Conservation (phyloP, 2,329 filamentous ascomycete genomes). For the Teratosphaeria pseudoeucalypti region DNA sequence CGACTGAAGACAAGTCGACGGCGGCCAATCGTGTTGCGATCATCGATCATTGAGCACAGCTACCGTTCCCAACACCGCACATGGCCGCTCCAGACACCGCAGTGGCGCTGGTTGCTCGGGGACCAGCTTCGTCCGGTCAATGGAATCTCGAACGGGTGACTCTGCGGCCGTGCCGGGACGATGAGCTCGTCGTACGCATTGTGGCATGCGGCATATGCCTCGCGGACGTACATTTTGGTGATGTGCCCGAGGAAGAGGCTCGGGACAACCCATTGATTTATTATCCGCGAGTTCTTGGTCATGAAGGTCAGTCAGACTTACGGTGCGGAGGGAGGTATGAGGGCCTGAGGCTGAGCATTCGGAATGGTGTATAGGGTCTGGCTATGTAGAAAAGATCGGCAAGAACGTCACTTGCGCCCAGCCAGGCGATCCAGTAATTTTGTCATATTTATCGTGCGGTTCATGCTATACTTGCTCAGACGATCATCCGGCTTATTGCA, state of each 20-base stretch:
- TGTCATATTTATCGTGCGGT: conserved; percentile 15
- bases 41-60: too few relatives aligned
- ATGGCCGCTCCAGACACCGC: neutral
- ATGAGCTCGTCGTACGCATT: neutral
- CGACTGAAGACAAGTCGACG: too few relatives aligned
- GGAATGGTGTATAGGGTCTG: neutral
- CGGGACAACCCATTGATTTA: neutral
- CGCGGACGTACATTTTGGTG: neutral
- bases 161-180: neutral
- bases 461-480: neutral
- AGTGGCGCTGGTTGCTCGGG: neutral
- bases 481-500: neutral
- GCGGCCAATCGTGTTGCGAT: too few relatives aligned
- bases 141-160: neutral
- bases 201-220: neutral
- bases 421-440: conserved; percentile 14
- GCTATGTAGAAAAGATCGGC: neutral
- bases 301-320: neutral
- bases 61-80: too few relatives aligned
- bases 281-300: neutral
- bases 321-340: neutral
- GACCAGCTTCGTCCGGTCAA: neutral
- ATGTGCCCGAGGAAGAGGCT: neutral
- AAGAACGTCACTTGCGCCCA: neutral
- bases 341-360: neutral